A percentile compares a stretch with the other conserved stretches of the same genome.
Conservation (phyloP, 139 green algal genomes). For the Tetraselmis chui region DNA sequence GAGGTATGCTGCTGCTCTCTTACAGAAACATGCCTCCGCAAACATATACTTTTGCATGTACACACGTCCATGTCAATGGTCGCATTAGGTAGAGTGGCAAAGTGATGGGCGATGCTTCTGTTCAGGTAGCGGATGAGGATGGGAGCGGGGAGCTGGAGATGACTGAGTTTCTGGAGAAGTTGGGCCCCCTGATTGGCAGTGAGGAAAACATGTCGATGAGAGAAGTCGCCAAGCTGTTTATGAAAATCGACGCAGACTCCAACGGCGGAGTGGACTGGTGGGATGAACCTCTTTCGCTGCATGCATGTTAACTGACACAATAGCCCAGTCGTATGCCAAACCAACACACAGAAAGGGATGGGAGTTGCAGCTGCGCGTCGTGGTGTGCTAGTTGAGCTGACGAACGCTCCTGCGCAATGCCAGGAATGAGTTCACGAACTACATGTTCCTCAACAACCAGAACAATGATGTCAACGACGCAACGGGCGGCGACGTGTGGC, state of each 20-base stretch:
- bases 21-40: too few species aligned
- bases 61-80: too few species aligned
- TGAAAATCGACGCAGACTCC: conserved; percentile 84
- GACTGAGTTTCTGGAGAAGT: conserved; percentile 67
- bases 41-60: too few species aligned
- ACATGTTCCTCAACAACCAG: conserved; percentile 58
- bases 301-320: too few species aligned
- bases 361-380: too few species aligned
- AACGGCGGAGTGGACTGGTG: conserved; percentile 80
- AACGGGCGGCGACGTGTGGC: conserved; percentile 48
- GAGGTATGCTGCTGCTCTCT: background rate
- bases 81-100: too few species aligned
- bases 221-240: conserved; percentile 69
- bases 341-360: too few species aligned
- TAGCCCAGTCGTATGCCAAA: too few species aligned
- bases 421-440: conserved; percentile 83
- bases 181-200: conserved; percentile 55
- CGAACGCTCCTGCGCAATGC: too few species aligned
- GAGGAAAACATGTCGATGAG: conserved; percentile 23
- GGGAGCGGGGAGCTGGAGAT: conserved; percentile 73
- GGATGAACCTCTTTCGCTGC: too few species aligned
- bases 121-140: conserved; percentile 66
- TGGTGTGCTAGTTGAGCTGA: too few species aligned
- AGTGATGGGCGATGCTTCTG: too few species aligned
- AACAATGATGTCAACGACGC: background rate